phyloP scores from a whole-genome alignment of 2,329 filamentous ascomycete species.

The Penicillium sp. region DNA sequence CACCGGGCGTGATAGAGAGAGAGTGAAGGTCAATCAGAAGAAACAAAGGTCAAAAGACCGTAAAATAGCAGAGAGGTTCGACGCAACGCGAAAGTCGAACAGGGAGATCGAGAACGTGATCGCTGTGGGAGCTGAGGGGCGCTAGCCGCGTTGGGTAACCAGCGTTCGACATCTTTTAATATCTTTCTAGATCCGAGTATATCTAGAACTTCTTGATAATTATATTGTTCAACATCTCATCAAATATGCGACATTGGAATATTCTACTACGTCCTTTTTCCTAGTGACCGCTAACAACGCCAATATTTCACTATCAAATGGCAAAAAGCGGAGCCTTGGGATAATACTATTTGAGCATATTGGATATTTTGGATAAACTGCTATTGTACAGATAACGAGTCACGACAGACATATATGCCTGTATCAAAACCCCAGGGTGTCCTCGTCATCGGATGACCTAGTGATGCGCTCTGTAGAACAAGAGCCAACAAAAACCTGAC shows the following conservation, averaged over 20 bases:
- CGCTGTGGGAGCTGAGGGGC: slow-evolving; percentile 26
- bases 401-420: slow-evolving; percentile 10
- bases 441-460: neutral
- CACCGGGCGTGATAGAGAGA: neutral
- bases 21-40: slow-evolving; percentile 1
- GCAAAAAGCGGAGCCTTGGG: neutral
- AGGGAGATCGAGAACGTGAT: slow-evolving; percentile 27
- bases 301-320: neutral
- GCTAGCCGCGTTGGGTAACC: slow-evolving; percentile 30
- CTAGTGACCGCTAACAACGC: too few species aligned
- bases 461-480: slow-evolving; percentile 1
- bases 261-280: too few species aligned
- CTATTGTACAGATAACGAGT: slow-evolving; percentile 23
- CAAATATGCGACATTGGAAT: too few species aligned
- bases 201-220: too few species aligned
- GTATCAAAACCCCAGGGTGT: slow-evolving; percentile 1
- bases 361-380: slow-evolving; percentile 2
- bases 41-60: slow-evolving; percentile 7
- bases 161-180: neutral
- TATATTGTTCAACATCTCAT: too few species aligned
- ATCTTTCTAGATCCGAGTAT: too few species aligned
- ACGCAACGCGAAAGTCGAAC: slow-evolving; percentile 8
- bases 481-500: slow-evolving; percentile 1
- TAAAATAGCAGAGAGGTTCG: slow-evolving; percentile 5
- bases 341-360: neutral